A percentile compares a stretch with the other conserved stretches of the same genome.
Evolutionary conservation across 179 eudicot species (phyloP).

Genomic region (Silene vulgaris): DNA sequence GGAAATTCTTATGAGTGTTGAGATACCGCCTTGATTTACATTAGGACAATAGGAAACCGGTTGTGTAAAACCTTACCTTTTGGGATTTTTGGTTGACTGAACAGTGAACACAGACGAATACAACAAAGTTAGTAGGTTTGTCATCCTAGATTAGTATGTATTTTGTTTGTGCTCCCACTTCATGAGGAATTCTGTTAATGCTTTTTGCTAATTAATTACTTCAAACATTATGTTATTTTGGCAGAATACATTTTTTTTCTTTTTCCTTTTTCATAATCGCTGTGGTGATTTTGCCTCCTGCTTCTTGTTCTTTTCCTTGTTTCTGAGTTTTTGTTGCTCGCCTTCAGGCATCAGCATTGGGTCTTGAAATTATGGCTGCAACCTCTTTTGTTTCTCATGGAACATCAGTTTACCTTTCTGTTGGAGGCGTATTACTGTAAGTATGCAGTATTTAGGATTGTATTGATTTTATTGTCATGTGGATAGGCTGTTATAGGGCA

Average conservation of each 20-base stretch:
- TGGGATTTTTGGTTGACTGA: not conserved
- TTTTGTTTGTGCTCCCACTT: constrained; percentile 5
- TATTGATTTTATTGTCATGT: not conserved
- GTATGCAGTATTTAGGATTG: constrained; percentile 26
- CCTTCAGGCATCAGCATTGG: constrained; percentile 65
- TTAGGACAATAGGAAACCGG: no score
- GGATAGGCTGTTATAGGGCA: not conserved
- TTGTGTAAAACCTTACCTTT: no score
- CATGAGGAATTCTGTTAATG: constrained; percentile 9
- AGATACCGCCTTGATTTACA: no score
- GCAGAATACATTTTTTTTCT: not conserved
- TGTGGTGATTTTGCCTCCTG: constrained; percentile 4
- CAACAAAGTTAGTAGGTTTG: not conserved
- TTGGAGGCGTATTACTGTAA: constrained; percentile 81
- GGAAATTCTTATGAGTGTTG: no score
- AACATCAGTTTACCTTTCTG: constrained; percentile 58
- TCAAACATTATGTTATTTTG: not conserved
- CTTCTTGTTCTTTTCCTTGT: not conserved
- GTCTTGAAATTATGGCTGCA: constrained; percentile 61
- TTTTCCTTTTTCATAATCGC: not conserved
- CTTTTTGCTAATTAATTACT: not conserved
- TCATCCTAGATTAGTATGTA: not conserved
- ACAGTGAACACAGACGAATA: not conserved
- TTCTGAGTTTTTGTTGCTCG: constrained; percentile 17
- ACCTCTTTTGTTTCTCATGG: constrained; percentile 43